A percentile compares a stretch with the other conserved stretches of the same genome.
Conservation (phyloP, 331 rosid genomes). For the Acacia pycnantha region DNA sequence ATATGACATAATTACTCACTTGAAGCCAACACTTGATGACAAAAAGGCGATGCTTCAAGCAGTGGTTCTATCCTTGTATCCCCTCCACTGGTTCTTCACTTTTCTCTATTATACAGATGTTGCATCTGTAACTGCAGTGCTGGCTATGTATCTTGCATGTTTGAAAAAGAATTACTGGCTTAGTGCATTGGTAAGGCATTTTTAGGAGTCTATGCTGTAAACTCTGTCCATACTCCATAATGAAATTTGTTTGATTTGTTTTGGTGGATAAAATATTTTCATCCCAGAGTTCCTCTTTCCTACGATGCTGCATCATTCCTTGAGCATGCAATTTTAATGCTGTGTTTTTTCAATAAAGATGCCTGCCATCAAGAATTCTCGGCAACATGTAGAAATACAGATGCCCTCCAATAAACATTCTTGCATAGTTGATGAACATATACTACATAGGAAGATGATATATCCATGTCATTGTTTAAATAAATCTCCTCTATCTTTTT, state of each 20-base stretch:
- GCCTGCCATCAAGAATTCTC: not conserved
- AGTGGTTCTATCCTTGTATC: conserved; percentile 68
- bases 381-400: not conserved
- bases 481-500: not conserved
- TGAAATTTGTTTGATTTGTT: not conserved
- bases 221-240: not conserved
- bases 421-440: not conserved
- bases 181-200: conserved; percentile 78
- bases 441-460: not conserved
- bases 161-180: conserved; percentile 84
- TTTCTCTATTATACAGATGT: conserved; percentile 95
- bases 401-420: not conserved
- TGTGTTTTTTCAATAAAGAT: conserved; percentile 7
- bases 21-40: conserved; percentile 73
- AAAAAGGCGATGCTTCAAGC: conserved; percentile 62
- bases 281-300: not conserved
- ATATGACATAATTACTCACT: conserved; percentile 63
- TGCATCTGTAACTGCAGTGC: conserved; percentile 78
- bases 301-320: not conserved
- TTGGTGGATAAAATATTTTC: not conserved
- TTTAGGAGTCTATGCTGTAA: conserved; percentile 12
- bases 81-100: conserved; percentile 92
- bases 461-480: not conserved
- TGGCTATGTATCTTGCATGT: conserved; percentile 77
- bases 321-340: not conserved